Evolutionary conservation across 768 basidiomycete species (phyloP), one percentile per base, ranked within the genome.

Genomic region (Trametes cingulata): DNA sequence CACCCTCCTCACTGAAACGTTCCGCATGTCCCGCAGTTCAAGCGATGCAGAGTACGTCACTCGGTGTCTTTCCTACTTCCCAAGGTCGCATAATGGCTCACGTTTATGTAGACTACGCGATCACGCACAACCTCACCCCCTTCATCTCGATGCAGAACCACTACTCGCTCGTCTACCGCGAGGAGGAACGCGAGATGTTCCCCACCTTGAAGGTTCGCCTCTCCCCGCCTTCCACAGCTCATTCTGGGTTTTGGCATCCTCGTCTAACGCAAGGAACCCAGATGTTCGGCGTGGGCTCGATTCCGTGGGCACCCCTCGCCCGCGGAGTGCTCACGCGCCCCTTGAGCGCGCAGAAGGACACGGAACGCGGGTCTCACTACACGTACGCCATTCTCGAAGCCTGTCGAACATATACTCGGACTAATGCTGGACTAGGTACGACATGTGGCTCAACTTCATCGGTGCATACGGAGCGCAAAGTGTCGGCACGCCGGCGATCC

Each of bases 91-190:
- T n/a, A n/a, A n/a, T n/a, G 10, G 29, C 4, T 14, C 14, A 40
- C 39, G 14, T 37, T 13, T 40, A 13, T 9, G 3, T 50, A 77
- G 75, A 75, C 64, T 79, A 78, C 62, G 78, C 77, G 8, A 68
- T 70, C 61, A 63, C 48, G 22, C 61, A 79, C 65, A 70, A 71
- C 41, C 67, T 74, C 41, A 81, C 80, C 9, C 80, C 79, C 7
- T 85, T 86, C 72, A 81, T 85, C 70, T 81, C 81, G 10, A 86
- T 86, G 85, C 85, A 86, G 70, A 84, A 85, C 70, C 80, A 82
- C 65, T 80, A 86, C 67, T 79, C 68, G 53, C 74, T 83, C 4
- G 43, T 83, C 45, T 86, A 86, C 65, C 79, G 85, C 46, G 85
- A 86, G 67, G 85, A 87, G 65, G 85, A 84, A 64, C 75, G 78